Evolutionary conservation across 2,329 filamentous ascomycete genomes (phyloP).

Genomic region (Alternaria gansuensis): DNA sequence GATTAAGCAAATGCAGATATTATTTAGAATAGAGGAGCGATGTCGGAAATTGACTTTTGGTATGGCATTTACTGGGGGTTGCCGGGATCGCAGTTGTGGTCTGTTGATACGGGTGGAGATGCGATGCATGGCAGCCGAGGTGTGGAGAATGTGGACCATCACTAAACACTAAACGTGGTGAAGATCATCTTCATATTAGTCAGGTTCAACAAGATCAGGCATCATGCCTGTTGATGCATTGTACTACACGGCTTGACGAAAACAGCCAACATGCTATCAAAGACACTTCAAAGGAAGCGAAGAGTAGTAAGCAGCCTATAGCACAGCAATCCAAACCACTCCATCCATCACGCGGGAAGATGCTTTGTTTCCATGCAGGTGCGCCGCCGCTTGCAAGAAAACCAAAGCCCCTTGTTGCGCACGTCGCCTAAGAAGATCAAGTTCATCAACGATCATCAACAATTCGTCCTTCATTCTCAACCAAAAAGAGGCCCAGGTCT

Average conservation of each 20-base stretch:
- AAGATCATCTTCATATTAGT: constrained; percentile 2
- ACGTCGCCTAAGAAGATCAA: background rate
- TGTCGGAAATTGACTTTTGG: constrained; percentile 3
- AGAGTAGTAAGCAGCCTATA: constrained; percentile 1
- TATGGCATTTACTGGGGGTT: background rate
- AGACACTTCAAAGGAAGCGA: background rate
- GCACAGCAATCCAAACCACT: constrained; percentile 1
- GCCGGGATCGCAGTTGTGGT: background rate
- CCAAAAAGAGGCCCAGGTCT: constrained; percentile 2
- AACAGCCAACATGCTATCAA: constrained; percentile 11
- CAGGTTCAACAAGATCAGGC: constrained; percentile 1
- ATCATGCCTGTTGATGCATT: constrained; percentile 11
- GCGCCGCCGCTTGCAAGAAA: background rate
- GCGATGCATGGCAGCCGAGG: constrained; percentile 7
- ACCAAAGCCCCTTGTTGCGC: constrained; percentile 7
- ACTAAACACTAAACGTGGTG: constrained; percentile 3
- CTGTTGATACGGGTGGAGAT: constrained; percentile 5
- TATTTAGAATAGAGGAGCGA: background rate
- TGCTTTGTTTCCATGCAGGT: background rate
- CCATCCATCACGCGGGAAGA: background rate
- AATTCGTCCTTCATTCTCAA: constrained; percentile 2
- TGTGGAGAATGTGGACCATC: constrained; percentile 1
- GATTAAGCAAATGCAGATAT: background rate
- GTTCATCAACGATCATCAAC: constrained; percentile 9
- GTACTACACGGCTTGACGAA: constrained; percentile 6